A percentile compares a stretch with the other conserved stretches of the same genome.
These are phyloP conservation scores for Pyronema domesticum DNA, from an alignment of 495 filamentous ascomycete species.

Conservation along the genomic window DNA sequence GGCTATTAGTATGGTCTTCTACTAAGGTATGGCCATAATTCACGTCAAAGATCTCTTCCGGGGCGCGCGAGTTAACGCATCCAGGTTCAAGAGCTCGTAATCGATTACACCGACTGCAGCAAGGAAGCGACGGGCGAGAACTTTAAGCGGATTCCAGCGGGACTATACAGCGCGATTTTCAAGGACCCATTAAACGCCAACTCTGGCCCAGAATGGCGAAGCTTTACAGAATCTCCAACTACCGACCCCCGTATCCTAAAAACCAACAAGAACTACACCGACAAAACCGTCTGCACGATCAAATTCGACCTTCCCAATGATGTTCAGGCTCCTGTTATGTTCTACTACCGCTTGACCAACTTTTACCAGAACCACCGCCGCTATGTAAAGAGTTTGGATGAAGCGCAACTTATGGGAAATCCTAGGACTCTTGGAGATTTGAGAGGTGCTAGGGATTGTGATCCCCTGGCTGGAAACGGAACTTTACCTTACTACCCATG, in stretches of 20 bases:
- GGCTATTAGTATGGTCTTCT: constrained; percentile 43
- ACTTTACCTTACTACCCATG: constrained; percentile 79
- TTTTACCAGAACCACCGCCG: constrained; percentile 99
- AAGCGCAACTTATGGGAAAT: constrained; percentile 62
- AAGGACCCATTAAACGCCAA: constrained; percentile 30
- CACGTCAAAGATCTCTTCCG: too few relatives aligned
- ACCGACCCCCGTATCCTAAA: constrained; percentile 6
- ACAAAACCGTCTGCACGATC: constrained; percentile 39
- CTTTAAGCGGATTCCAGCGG: constrained; percentile 32
- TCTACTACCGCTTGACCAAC: constrained; percentile 92
- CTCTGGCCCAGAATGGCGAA: constrained; percentile 16
- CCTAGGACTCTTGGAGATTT: constrained; percentile 43
- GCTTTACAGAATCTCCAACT: constrained; percentile 16
- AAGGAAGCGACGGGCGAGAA: constrained; percentile 27
- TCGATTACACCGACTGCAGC: constrained; percentile 73
- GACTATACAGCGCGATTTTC: constrained; percentile 48
- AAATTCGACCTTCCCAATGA: constrained; percentile 60
- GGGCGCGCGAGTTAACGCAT: too few relatives aligned
- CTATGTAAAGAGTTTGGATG: constrained; percentile 77
- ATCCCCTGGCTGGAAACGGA: constrained; percentile 43
- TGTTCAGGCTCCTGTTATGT: constrained; percentile 59
- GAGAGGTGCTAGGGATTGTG: constrained; percentile 43
- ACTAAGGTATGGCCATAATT: too few relatives aligned
- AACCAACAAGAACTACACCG: constrained; percentile 1
- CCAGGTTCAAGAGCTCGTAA: constrained; percentile 60